Evolutionary conservation across 2,329 filamentous ascomycete species (phyloP), one percentile per base, ranked within the genome.

Genomic region (Domatiomyces globalis): DNA sequence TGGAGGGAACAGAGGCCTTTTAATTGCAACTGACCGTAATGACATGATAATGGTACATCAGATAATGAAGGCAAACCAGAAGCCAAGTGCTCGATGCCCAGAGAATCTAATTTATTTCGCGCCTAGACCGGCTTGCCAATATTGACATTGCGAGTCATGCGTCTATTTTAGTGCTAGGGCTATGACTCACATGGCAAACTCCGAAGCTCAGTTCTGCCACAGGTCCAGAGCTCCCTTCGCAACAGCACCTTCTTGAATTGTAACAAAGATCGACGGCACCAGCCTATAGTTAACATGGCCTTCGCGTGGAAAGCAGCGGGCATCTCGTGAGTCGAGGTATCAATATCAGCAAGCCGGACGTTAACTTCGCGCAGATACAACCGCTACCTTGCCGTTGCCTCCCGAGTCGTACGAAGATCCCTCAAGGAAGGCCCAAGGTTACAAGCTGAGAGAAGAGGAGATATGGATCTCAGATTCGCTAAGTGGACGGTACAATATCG

Each of bases 241-340:
- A 39, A 39, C 33, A 10, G 15, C 29, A 9, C 29, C 15, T 15
- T 39, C 2, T 39, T 10, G 12, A 39, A 39, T 15, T 39, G 12
- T 10, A 39, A 29, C 19, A 51, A 25, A 22, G 29, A 39, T 15
- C 33, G 33, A 15, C 33, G 15, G 33, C 5, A 39, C 10, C 33
- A 39, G 33, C 33, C 15, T 15, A 39, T 39, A 10, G 2, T 51
- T 55, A 59, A 54, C 17, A 98, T 96, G 92, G 78, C 85, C 75
- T 90, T 89, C 77, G 87, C 89, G 70, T 98, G 90, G 92, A 96
- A 95, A 85, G 81, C 89, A 69, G 87, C 92, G 71, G 92, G 92
- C 74, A 78, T 96, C 70, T 94, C 83, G 89, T 95, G 85, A 72
- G 87, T 47, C 56, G 33, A 39, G 10, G 15, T 1, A 15, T 15